Conservation (phyloP, 73 alveolate species). For the Paramecium biaurelia region DNA sequence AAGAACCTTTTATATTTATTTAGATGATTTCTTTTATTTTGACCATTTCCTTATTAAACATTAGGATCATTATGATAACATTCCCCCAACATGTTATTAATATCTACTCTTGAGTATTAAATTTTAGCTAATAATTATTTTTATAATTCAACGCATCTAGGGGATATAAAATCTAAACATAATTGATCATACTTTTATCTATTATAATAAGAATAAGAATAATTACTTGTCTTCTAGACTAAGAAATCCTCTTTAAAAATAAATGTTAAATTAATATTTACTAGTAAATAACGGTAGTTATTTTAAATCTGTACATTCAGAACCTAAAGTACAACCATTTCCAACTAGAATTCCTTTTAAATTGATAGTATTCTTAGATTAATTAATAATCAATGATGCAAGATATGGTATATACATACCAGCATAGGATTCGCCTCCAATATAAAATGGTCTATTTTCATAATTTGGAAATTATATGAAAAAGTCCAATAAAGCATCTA, state of each 20-base stretch:
- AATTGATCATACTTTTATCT: slow-evolving; percentile 5
- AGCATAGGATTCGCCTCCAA: slow-evolving; percentile 92
- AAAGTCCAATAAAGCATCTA: slow-evolving; percentile 69
- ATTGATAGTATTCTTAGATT: neutral
- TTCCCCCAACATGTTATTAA: neutral
- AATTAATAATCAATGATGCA: neutral
- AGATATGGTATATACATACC: slow-evolving; percentile 80
- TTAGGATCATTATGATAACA: slow-evolving; percentile 48
- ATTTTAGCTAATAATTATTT: slow-evolving; percentile 3
- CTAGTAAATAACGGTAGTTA: neutral
- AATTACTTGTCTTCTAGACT: slow-evolving; percentile 12
- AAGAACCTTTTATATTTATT: neutral
- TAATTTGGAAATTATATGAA: slow-evolving; percentile 70
- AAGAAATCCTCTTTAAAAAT: neutral
- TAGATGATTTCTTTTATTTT: neutral
- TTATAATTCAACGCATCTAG: neutral
- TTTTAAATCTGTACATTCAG: slow-evolving; percentile 21
- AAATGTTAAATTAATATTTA: neutral
- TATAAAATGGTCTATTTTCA: slow-evolving; percentile 67
- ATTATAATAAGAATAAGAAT: neutral
- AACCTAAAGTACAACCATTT: slow-evolving; percentile 44
- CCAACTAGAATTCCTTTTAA: slow-evolving; percentile 3
- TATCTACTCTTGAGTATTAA: slow-evolving; percentile 1
- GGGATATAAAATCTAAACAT: neutral
- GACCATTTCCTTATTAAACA: neutral